Conservation (phyloP, 1,284 basidiomycete genomes). For the Porphyrellus sp. region DNA sequence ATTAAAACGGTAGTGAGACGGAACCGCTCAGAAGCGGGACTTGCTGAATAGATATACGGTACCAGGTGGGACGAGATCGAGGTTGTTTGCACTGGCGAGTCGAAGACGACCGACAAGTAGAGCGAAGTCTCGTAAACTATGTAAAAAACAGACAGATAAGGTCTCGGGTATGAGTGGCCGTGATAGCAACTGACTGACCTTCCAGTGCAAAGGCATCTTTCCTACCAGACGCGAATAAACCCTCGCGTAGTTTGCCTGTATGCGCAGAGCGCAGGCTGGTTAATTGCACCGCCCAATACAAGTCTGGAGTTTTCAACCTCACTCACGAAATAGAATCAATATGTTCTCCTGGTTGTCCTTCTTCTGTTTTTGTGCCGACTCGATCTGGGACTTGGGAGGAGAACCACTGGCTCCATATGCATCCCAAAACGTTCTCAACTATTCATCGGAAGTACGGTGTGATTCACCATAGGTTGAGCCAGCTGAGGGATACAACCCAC, state of each 20-base stretch:
- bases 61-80: slow-evolving; percentile 59
- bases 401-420: slow-evolving; percentile 9
- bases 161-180: not conserved
- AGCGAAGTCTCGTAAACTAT: slow-evolving; percentile 70
- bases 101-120: slow-evolving; percentile 59
- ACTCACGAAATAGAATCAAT: slow-evolving; percentile 64
- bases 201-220: slow-evolving; percentile 58
- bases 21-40: slow-evolving; percentile 25
- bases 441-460: not conserved
- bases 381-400: slow-evolving; percentile 15
- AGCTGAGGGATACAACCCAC: slow-evolving; percentile 35
- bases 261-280: not conserved
- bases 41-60: slow-evolving; percentile 42
- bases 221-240: slow-evolving; percentile 56
- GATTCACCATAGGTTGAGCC: not conserved
- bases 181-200: slow-evolving; percentile 41
- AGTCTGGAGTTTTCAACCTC: not conserved
- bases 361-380: slow-evolving; percentile 39
- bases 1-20: slow-evolving; percentile 40
- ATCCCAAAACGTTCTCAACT: slow-evolving; percentile 49
- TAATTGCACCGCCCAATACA: not conserved
- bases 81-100: slow-evolving; percentile 50
- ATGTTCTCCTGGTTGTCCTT: slow-evolving; percentile 60
- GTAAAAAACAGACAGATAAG: not conserved
- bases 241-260: slow-evolving; percentile 69